Conservation (phyloP, 2,329 filamentous ascomycete species). For the Diaporthe citrichinensis region DNA sequence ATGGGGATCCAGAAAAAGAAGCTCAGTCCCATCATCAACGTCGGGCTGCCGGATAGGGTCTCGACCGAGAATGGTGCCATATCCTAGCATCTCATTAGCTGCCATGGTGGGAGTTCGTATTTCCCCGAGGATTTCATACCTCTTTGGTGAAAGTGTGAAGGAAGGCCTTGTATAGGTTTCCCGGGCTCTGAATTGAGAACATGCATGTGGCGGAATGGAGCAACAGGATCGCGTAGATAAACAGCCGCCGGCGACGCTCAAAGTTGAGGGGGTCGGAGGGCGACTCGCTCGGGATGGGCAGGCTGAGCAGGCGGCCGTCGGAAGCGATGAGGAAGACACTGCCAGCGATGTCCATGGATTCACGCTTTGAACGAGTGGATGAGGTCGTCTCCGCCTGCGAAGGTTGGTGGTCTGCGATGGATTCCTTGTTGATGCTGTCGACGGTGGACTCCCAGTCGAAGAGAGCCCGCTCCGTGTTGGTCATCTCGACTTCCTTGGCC, state of each 20-base stretch:
- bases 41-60: slow-evolving; percentile 48
- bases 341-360: slow-evolving; percentile 44
- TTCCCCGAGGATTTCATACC: slow-evolving; percentile 34
- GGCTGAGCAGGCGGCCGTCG: slow-evolving; percentile 48
- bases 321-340: slow-evolving; percentile 52
- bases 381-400: slow-evolving; percentile 32
- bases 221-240: slow-evolving; percentile 42
- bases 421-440: slow-evolving; percentile 23
- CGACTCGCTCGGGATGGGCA: slow-evolving; percentile 52
- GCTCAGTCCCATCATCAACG: slow-evolving; percentile 53
- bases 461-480: slow-evolving; percentile 31
- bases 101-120: neutral
- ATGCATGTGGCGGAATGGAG: slow-evolving; percentile 45
- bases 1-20: slow-evolving; percentile 55
- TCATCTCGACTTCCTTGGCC: slow-evolving; percentile 29
- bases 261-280: slow-evolving; percentile 50
- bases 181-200: slow-evolving; percentile 46
- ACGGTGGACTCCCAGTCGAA: slow-evolving; percentile 29
- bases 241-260: slow-evolving; percentile 43
- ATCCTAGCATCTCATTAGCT: slow-evolving; percentile 40
- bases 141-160: slow-evolving; percentile 43
- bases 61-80: slow-evolving; percentile 47
- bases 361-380: slow-evolving; percentile 36
- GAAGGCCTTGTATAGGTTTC: slow-evolving; percentile 43
- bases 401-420: slow-evolving; percentile 17